Conservation (phyloP, 768 basidiomycete genomes). For the Russula compacta region DNA sequence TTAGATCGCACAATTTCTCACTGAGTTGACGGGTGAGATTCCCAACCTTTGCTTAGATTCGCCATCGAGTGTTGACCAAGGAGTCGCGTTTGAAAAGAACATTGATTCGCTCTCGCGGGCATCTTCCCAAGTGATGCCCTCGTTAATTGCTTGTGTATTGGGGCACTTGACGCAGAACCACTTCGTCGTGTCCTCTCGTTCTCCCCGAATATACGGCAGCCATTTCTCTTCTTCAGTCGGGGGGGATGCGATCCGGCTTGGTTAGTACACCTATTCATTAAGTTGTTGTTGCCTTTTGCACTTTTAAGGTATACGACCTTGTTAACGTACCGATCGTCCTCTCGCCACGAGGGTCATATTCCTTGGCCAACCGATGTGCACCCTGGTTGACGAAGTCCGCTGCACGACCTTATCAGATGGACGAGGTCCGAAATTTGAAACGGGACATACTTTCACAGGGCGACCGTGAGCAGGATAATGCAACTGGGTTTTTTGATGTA, state of each 20-base stretch:
- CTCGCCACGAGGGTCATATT: slow-evolving; percentile 51
- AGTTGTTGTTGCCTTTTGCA: background rate
- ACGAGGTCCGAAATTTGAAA: too few relatives aligned
- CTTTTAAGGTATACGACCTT: background rate
- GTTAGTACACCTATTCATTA: slow-evolving; percentile 8
- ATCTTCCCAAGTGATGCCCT: slow-evolving; percentile 47
- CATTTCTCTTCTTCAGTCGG: slow-evolving; percentile 45
- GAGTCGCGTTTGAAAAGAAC: slow-evolving; percentile 44
- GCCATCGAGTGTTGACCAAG: slow-evolving; percentile 47
- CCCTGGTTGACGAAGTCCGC: slow-evolving; percentile 79
- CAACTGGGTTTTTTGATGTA: slow-evolving; percentile 60
- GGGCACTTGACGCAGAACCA: slow-evolving; percentile 45
- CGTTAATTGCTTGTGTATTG: slow-evolving; percentile 38
- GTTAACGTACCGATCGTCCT: slow-evolving; percentile 54
- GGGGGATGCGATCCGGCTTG: slow-evolving; percentile 12
- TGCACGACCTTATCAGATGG: slow-evolving; percentile 23
- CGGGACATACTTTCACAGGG: slow-evolving; percentile 51
- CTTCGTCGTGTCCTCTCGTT: slow-evolving; percentile 41
- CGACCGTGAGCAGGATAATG: slow-evolving; percentile 47
- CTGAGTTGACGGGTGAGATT: slow-evolving; percentile 53
- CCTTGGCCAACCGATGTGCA: slow-evolving; percentile 54
- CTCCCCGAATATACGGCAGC: slow-evolving; percentile 48
- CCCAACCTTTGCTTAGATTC: slow-evolving; percentile 45
- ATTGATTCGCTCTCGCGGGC: slow-evolving; percentile 48
- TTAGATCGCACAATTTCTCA: slow-evolving; percentile 50